Evolutionary conservation across 129 eudicot genomes (phyloP), one percentile per base, ranked within the genome.

Genomic region (Pulicaria dysenterica): DNA sequence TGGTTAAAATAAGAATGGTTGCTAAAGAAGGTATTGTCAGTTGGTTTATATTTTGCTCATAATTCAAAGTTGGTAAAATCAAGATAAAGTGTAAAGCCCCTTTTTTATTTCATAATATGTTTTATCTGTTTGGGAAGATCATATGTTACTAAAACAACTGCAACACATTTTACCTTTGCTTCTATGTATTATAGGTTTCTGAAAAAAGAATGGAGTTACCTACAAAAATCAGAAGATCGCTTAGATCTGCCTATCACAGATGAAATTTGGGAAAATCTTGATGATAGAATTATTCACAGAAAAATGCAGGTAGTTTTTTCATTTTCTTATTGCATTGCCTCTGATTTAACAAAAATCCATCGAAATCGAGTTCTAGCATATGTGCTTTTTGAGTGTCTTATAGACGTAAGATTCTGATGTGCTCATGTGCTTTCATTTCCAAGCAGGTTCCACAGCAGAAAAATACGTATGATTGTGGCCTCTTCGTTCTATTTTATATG

Each of bases 401-500:
- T 11, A 47, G 24, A 8, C 39, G 7, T 38, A 6, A 45, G 24
- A 50, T 9, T 48, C 59, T 44, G 15, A 48, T 14, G 41, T 67
- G 34, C 5, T 15, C 53, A 47, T 44, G 24, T 56, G 13, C 7
- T 69, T 42, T 24, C 47, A 54, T 63, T 6, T 40, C n/a, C n/a
- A 38, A 13, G 9, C 81, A 91, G 97, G 96, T 91, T 36, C 97
- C 97, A 13, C 96, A 86, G 51, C 97, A 91, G 81, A 83, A 60
- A 51, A 86, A 91, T 14, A 93, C 84, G 0, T 91, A 84, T 55
- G 97, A 91, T 46, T 91, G 97, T 78, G 97, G 97, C 50, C 88
- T 88, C 39, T 91, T 91, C 77, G 96, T 91, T 71, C 85, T 91
- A 61, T 86, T 64, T 75, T 91, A 84, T 51, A 86, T 91, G 84